These are phyloP conservation scores for Suillus subluteus DNA, from an alignment of 768 basidiomycete genomes.

Conservation along the genomic window DNA sequence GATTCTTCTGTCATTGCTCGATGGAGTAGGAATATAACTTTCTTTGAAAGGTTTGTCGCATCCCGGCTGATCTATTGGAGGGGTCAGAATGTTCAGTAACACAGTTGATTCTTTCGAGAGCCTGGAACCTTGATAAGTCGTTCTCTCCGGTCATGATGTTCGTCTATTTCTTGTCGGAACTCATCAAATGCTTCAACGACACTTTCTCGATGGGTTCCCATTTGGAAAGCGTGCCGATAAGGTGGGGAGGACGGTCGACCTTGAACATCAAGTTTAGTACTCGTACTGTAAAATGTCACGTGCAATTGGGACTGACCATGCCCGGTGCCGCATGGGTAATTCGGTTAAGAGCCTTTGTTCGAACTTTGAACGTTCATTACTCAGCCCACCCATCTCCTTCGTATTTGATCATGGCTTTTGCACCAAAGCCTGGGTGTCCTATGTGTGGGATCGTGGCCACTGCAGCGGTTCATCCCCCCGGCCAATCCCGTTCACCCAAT, in stretches of 20 bases:
- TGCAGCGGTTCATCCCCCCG: conserved; percentile 46
- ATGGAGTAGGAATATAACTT: conserved; percentile 91
- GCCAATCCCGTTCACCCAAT: conserved; percentile 47
- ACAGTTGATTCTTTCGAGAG: neutral
- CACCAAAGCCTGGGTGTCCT: conserved; percentile 71
- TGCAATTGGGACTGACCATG: conserved; percentile 6
- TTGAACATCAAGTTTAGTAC: neutral
- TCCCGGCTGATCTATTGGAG: conserved; percentile 72
- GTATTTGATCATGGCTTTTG: conserved; percentile 48
- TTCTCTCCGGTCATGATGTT: conserved; percentile 86
- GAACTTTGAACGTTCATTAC: too few species aligned
- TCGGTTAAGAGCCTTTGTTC: conserved; percentile 16
- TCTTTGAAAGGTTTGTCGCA: conserved; percentile 90
- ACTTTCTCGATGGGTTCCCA: conserved; percentile 4
- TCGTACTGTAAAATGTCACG: neutral
- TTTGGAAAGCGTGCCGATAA: conserved; percentile 2
- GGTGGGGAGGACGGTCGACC: neutral
- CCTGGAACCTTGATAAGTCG: conserved; percentile 80
- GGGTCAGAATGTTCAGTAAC: conserved; percentile 12
- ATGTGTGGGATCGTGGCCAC: conserved; percentile 74
- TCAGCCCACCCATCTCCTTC: neutral
- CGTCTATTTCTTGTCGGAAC: conserved; percentile 78
- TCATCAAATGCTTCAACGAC: conserved; percentile 46
- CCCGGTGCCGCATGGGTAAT: too few species aligned
- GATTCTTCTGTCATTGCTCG: conserved; percentile 58